Conservation (phyloP, 108 stramenopile genomes). For the Phaeodactylum tricornutum region DNA sequence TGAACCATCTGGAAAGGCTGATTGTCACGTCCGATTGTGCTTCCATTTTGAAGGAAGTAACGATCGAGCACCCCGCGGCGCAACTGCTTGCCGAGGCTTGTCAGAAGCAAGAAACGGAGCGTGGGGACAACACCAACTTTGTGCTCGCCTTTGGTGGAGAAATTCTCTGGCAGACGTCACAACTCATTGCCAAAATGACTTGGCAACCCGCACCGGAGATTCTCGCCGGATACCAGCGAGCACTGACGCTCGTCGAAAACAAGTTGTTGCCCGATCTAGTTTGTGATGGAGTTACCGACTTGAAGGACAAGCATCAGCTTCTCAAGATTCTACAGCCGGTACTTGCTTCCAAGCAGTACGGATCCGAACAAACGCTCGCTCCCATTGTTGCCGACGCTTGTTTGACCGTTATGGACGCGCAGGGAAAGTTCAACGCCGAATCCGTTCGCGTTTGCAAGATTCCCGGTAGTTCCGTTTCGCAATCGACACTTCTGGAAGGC, state of each 20-base stretch:
- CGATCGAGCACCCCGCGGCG: slow-evolving; percentile 98
- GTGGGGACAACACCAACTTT: slow-evolving; percentile 94
- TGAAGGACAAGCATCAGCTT: slow-evolving; percentile 46
- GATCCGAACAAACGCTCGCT: slow-evolving; percentile 70
- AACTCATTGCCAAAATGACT: slow-evolving; percentile 82
- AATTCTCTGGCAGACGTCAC: slow-evolving; percentile 77
- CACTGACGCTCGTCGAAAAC: slow-evolving; percentile 47
- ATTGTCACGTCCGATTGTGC: slow-evolving; percentile 96
- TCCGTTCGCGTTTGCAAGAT: slow-evolving; percentile 94
- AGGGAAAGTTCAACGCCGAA: slow-evolving; percentile 61
- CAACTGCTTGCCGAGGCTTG: slow-evolving; percentile 89
- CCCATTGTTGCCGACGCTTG: slow-evolving; percentile 92
- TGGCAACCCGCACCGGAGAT: slow-evolving; percentile 88
- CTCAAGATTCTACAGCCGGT: slow-evolving; percentile 67
- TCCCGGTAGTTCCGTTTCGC: slow-evolving; percentile 75
- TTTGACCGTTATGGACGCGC: slow-evolving; percentile 66
- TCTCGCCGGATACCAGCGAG: slow-evolving; percentile 79
- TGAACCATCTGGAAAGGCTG: slow-evolving; percentile 98
- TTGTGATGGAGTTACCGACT: slow-evolving; percentile 29
- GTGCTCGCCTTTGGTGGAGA: slow-evolving; percentile 90
- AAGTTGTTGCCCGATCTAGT: slow-evolving; percentile 57
- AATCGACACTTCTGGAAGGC: slow-evolving; percentile 83
- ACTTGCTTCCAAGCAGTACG: slow-evolving; percentile 87
- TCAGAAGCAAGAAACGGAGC: slow-evolving; percentile 90
- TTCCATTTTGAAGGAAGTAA: slow-evolving; percentile 91